Percentiles rank a stretch among this genome's conserved stretches.
Evolutionary conservation across 331 rosid species (phyloP).

Genomic region (Malus hybrid): DNA sequence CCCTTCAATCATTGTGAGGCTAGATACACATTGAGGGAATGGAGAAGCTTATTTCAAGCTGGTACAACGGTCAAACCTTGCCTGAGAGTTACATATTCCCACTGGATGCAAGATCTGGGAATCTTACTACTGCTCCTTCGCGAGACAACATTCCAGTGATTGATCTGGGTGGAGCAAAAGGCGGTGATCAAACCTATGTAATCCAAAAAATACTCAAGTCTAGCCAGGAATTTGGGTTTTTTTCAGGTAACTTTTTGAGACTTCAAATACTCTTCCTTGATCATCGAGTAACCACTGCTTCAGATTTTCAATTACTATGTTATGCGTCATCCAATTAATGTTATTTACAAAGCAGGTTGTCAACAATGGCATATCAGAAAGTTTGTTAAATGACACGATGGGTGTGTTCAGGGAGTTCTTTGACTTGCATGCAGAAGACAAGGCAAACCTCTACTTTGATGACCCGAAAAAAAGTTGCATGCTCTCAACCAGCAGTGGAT

Average conservation of each 20-base stretch:
- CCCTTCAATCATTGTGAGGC: too few species aligned
- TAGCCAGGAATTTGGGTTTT: too few species aligned
- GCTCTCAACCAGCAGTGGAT: conserved; percentile 4
- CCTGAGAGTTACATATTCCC: conserved; percentile 9
- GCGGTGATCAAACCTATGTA: background rate
- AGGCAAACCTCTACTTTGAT: conserved; percentile 5
- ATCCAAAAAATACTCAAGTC: conserved; percentile 1
- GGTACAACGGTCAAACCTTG: background rate
- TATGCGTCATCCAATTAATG: background rate
- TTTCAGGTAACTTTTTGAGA: background rate
- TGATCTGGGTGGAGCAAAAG: background rate
- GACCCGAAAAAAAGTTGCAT: conserved; percentile 14
- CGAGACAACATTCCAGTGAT: conserved; percentile 3
- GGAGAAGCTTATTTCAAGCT: conserved; percentile 6
- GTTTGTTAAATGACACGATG: conserved; percentile 1
- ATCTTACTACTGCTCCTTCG: background rate
- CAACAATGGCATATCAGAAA: conserved; percentile 15
- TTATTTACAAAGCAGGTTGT: background rate
- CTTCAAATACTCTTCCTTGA: background rate
- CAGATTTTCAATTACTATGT: too few species aligned
- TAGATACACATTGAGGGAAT: background rate
- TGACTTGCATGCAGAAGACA: conserved; percentile 1
- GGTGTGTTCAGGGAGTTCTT: conserved; percentile 14
- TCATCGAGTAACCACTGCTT: too few species aligned
- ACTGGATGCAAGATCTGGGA: conserved; percentile 4